phyloP scores from a whole-genome alignment of 208 protist genomes.

The Naegleria fowleri region DNA sequence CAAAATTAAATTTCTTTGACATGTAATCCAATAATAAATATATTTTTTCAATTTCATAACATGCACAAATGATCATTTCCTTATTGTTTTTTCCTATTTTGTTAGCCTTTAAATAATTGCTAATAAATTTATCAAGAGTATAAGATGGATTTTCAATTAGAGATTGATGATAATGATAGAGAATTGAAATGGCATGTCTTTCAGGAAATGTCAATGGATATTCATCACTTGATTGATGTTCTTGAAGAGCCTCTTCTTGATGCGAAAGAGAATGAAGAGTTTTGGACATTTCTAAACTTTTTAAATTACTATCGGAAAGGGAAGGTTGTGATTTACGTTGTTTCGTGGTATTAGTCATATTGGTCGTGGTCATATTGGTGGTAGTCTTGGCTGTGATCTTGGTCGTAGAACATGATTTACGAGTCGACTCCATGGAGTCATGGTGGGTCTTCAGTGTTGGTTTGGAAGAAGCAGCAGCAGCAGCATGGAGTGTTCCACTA shows the following conservation, averaged over 20 bases:
- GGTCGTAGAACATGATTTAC: no score
- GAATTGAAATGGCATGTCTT: not conserved
- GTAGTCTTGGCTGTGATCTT: no score
- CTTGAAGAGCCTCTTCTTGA: not conserved
- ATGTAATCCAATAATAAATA: not conserved
- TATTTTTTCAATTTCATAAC: not conserved
- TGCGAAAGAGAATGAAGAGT: no score
- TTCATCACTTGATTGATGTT: not conserved
- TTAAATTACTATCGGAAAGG: no score
- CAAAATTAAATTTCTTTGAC: not conserved
- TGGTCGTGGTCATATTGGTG: no score
- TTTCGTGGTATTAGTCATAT: no score
- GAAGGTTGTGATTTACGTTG: no score
- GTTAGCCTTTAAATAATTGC: not conserved
- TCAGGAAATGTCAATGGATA: slow-evolving; percentile 2
- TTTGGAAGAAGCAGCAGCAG: no score
- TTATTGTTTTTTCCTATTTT: not conserved
- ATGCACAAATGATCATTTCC: not conserved
- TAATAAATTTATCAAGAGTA: not conserved
- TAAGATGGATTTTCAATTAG: not conserved
- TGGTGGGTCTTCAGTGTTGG: no score
- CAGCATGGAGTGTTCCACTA: no score
- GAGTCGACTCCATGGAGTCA: no score
- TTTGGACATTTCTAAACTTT: no score
- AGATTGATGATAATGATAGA: slow-evolving; percentile 10